A percentile compares a stretch with the other conserved stretches of the same genome.
Evolutionary conservation across 352 stramenopile species (phyloP).

Genomic region (Globisporangium camurandrum): DNA sequence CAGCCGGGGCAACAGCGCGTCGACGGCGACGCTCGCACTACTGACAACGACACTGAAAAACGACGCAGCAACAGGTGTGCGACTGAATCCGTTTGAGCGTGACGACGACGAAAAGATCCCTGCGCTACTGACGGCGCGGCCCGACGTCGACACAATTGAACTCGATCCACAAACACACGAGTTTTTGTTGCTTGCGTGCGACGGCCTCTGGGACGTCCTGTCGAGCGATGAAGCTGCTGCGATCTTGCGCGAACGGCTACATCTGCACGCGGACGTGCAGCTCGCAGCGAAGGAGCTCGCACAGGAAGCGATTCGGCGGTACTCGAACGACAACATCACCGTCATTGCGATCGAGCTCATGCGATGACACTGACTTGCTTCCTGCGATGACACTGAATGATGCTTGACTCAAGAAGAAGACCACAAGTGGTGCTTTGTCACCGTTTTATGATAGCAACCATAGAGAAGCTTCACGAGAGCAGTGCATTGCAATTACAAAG

Average conservation of each 20-base stretch:
- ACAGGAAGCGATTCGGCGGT: conserved; percentile 60
- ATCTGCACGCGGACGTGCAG: conserved; percentile 44
- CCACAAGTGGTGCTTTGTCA: no score
- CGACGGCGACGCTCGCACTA: conserved; percentile 1
- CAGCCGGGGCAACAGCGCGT: conserved; percentile 3
- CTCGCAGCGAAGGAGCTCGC: conserved; percentile 62
- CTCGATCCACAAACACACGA: conserved; percentile 32
- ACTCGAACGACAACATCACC: conserved; percentile 80
- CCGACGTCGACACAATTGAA: conserved; percentile 36
- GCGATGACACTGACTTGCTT: no score
- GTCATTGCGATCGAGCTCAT: conserved; percentile 30
- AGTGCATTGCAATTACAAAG: no score
- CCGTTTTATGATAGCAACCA: no score
- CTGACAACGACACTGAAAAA: conserved; percentile 10
- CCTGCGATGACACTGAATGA: not conserved
- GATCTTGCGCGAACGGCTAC: conserved; percentile 44
- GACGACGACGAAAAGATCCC: conserved; percentile 45
- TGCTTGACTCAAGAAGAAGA: no score
- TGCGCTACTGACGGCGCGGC: conserved; percentile 38
- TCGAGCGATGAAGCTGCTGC: conserved; percentile 49
- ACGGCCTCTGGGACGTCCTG: conserved; percentile 82
- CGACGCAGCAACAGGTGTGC: no score
- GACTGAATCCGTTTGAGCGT: conserved; percentile 28
- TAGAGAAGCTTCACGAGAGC: no score
- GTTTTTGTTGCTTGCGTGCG: conserved; percentile 73